Percentiles rank a stretch among this genome's conserved stretches.
These are phyloP conservation scores for Ceratobasidium sp. DNA, from an alignment of 1,284 basidiomycete species.

Conservation along the genomic window DNA sequence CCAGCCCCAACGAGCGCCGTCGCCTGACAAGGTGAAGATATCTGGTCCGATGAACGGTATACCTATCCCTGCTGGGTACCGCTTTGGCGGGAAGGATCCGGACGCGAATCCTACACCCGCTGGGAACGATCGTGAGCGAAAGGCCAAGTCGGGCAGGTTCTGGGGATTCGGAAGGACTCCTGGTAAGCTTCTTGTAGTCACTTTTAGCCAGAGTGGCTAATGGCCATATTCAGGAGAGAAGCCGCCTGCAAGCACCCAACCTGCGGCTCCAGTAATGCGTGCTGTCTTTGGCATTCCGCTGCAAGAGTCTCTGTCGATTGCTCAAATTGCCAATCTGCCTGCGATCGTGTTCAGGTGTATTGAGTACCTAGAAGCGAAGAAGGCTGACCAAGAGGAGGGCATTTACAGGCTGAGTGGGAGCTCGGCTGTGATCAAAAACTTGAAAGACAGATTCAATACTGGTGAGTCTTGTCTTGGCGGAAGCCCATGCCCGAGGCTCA, in stretches of 20 bases:
- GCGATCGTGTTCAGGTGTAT: conserved; percentile 95
- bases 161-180: conserved; percentile 73
- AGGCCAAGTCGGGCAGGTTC: conserved; percentile 89
- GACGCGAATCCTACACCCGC: conserved; percentile 48
- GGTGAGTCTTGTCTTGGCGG: conserved; percentile 61
- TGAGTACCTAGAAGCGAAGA: conserved; percentile 87
- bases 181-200: conserved; percentile 48
- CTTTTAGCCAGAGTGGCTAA: conserved; percentile 49
- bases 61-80: conserved; percentile 88
- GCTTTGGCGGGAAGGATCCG: conserved; percentile 79
- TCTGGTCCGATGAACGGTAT: conserved; percentile 89
- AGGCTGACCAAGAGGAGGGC: conserved; percentile 95
- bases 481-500: not conserved
- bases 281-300: conserved; percentile 92
- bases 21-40: conserved; percentile 83
- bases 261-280: conserved; percentile 63
- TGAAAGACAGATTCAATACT: conserved; percentile 92
- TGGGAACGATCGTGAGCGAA: conserved; percentile 75
- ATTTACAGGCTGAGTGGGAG: conserved; percentile 96
- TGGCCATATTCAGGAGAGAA: not conserved
- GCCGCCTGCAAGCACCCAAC: conserved; percentile 47
- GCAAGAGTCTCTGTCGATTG: conserved; percentile 87
- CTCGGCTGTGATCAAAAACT: conserved; percentile 91
- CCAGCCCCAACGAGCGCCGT: conserved; percentile 64
- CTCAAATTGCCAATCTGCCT: conserved; percentile 89